These are phyloP conservation scores for Eutypella sp. DNA, from an alignment of 2,329 filamentous ascomycete genomes.

Conservation along the genomic window DNA sequence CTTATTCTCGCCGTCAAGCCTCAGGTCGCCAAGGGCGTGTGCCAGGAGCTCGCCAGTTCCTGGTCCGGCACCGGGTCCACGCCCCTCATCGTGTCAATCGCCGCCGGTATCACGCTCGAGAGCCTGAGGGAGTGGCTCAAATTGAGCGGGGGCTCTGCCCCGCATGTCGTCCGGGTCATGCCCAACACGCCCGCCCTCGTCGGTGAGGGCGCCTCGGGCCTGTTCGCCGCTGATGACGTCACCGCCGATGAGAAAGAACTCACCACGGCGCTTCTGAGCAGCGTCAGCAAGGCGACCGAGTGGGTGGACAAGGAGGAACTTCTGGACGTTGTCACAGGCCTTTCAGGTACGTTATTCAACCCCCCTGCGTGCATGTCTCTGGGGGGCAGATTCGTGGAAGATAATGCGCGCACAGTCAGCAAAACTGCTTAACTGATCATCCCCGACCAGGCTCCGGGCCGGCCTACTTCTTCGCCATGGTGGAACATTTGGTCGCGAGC, in stretches of 20 bases:
- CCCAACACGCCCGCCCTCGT: constrained; percentile 48
- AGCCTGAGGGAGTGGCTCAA: constrained; percentile 40
- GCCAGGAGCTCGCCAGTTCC: constrained; percentile 39
- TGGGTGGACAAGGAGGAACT: constrained; percentile 46
- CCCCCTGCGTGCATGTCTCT: too few relatives aligned
- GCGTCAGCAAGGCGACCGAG: constrained; percentile 43
- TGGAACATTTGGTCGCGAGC: constrained; percentile 44
- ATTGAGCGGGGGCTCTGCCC: constrained; percentile 30
- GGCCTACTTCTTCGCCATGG: constrained; percentile 49
- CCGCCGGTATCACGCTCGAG: constrained; percentile 42
- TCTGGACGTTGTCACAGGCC: constrained; percentile 45
- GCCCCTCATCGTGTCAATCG: constrained; percentile 45
- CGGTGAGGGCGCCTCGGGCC: constrained; percentile 44
- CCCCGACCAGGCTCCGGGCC: constrained; percentile 47
- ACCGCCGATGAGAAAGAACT: constrained; percentile 37
- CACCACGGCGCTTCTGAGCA: constrained; percentile 36
- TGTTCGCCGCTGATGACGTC: constrained; percentile 40
- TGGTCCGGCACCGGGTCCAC: constrained; percentile 29
- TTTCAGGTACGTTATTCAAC: constrained; percentile 36
- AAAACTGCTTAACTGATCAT: too few relatives aligned
- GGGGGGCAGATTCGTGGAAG: too few relatives aligned
- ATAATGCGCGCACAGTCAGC: too few relatives aligned
- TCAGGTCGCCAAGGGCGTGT: constrained; percentile 42
- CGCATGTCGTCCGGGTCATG: constrained; percentile 47
- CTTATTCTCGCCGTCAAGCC: constrained; percentile 48